These are phyloP conservation scores for Calvatia gigantea DNA, from an alignment of 768 basidiomycete species.

Conservation along the genomic window DNA sequence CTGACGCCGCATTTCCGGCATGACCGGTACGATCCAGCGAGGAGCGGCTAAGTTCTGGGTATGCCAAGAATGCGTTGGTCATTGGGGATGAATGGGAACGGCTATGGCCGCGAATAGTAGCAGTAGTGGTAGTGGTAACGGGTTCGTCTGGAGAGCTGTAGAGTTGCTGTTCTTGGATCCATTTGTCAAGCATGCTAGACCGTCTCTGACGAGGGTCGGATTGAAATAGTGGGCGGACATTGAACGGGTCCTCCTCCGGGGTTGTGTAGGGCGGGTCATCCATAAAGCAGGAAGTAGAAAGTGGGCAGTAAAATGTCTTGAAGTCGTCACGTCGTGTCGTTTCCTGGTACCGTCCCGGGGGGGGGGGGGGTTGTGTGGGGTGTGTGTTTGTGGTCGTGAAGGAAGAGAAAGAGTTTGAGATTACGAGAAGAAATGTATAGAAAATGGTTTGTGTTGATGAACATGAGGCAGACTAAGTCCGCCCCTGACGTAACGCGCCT, in stretches of 20 bases:
- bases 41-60: slow-evolving; percentile 33
- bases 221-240: slow-evolving; percentile 29
- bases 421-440: slow-evolving; percentile 15
- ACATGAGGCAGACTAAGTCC: slow-evolving; percentile 29
- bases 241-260: slow-evolving; percentile 51
- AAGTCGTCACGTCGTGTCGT: neutral
- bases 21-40: slow-evolving; percentile 19
- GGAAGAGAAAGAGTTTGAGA: neutral
- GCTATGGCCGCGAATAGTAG: neutral
- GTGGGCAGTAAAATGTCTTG: neutral
- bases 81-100: slow-evolving; percentile 20
- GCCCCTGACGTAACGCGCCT: slow-evolving; percentile 12
- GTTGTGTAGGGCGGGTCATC: slow-evolving; percentile 45
- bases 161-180: slow-evolving; percentile 48
- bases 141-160: neutral
- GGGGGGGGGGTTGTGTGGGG: no score
- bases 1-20: slow-evolving; percentile 26
- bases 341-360: no score
- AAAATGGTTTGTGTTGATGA: slow-evolving; percentile 10
- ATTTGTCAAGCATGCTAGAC: slow-evolving; percentile 51
- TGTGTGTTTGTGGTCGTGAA: no score
- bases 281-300: slow-evolving; percentile 21
- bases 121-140: slow-evolving; percentile 2
- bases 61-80: slow-evolving; percentile 37
- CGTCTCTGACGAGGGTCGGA: slow-evolving; percentile 34